A percentile compares a stretch with the other conserved stretches of the same genome.
These are phyloP conservation scores for Seiridium cupressi DNA, from an alignment of 2,329 filamentous ascomycete genomes.

Conservation along the genomic window DNA sequence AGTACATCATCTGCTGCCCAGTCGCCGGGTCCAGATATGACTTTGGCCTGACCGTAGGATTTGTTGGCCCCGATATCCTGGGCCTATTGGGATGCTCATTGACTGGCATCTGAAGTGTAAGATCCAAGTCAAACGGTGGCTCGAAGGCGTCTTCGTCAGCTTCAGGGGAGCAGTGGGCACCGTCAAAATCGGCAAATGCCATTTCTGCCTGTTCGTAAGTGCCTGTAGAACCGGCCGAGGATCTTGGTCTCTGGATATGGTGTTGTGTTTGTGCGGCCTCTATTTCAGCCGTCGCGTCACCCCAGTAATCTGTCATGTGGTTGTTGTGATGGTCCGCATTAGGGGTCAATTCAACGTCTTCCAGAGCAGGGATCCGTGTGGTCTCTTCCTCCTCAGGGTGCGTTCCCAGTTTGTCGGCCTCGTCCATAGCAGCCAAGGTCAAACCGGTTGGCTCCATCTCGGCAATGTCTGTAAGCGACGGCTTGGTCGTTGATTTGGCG, in stretches of 20 bases:
- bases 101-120: constrained; percentile 14
- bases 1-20: constrained; percentile 84
- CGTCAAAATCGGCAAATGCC: constrained; percentile 80
- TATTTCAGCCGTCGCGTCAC: constrained; percentile 20
- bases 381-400: constrained; percentile 34
- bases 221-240: constrained; percentile 53
- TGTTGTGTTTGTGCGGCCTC: constrained; percentile 17
- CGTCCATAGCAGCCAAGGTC: constrained; percentile 51
- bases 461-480: constrained; percentile 54
- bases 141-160: constrained; percentile 26
- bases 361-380: constrained; percentile 18
- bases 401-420: constrained; percentile 44
- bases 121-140: constrained; percentile 16
- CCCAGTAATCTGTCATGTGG: constrained; percentile 27
- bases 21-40: constrained; percentile 64
- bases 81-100: constrained; percentile 15
- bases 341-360: constrained; percentile 25
- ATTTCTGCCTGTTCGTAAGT: constrained; percentile 65
- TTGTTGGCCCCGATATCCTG: constrained; percentile 30
- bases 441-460: constrained; percentile 54
- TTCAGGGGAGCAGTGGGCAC: constrained; percentile 68
- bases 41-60: constrained; percentile 38
- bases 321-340: constrained; percentile 23
- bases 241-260: constrained; percentile 35
- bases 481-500: constrained; percentile 43